These are phyloP conservation scores for Mortierella sp. DNA, from an alignment of 371 early-diverging fungal genomes.

Conservation along the genomic window DNA sequence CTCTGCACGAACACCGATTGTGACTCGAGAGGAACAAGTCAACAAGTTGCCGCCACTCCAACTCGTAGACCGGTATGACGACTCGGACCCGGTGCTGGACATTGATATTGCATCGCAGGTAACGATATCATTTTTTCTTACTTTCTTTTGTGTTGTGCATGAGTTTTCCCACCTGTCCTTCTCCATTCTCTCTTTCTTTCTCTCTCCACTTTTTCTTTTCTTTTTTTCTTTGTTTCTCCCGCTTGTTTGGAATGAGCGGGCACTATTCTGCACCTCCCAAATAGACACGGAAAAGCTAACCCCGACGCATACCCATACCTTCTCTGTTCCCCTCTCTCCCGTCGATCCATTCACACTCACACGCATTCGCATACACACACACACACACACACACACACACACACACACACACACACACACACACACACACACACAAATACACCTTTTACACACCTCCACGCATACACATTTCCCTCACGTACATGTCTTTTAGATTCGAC, in stretches of 20 bases:
- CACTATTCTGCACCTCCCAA: not conserved
- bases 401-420: too few species aligned
- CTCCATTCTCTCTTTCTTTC: too few species aligned
- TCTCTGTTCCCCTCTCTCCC: not conserved
- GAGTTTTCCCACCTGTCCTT: not conserved
- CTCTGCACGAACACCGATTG: conserved; percentile 18
- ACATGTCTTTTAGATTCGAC: conserved; percentile 31
- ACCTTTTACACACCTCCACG: too few species aligned
- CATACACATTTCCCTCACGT: too few species aligned
- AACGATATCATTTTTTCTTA: conserved; percentile 13
- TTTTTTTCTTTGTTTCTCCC: too few species aligned
- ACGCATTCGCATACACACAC: too few species aligned
- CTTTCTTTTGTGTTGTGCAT: not conserved
- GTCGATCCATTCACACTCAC: not conserved
- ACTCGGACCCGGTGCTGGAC: conserved; percentile 62
- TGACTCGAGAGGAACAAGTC: conserved; percentile 36
- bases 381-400: too few species aligned
- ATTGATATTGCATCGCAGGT: conserved; percentile 60
- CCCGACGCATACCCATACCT: conserved; percentile 52
- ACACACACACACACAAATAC: too few species aligned
- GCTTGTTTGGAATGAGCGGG: too few species aligned
- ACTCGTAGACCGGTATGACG: conserved; percentile 54
- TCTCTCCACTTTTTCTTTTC: too few species aligned
- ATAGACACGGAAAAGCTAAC: conserved; percentile 18
- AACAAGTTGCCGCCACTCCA: conserved; percentile 53